Percentiles rank a stretch among this genome's conserved stretches.
These are phyloP conservation scores for Candida ascalaphidarum DNA, from an alignment of 805 yeast species.

Conservation along the genomic window DNA sequence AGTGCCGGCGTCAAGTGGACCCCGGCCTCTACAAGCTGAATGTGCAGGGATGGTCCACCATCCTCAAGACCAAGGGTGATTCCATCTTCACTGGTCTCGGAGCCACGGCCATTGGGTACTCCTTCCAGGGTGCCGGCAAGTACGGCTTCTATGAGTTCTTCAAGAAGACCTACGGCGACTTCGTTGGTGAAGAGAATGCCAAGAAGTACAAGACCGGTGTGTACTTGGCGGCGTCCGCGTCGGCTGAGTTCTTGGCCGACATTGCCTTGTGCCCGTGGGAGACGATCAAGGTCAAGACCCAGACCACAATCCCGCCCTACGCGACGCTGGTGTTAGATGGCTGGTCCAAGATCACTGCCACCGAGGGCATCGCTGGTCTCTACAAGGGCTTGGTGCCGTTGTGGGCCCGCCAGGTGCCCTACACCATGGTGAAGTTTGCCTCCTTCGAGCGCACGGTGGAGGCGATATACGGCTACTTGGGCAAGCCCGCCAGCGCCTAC, in stretches of 20 bases:
- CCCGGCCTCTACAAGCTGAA: conserved; percentile 66
- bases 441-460: conserved; percentile 89
- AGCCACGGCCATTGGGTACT: conserved; percentile 88
- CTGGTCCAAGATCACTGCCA: conserved; percentile 52
- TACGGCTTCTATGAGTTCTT: conserved; percentile 92
- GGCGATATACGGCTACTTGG: conserved; percentile 62
- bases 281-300: conserved; percentile 90
- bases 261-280: conserved; percentile 87
- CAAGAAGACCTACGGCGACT: conserved; percentile 66
- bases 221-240: conserved; percentile 78
- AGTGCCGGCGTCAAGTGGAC: conserved; percentile 88
- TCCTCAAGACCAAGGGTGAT: conserved; percentile 67
- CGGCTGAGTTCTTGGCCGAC: conserved; percentile 93
- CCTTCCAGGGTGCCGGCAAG: conserved; percentile 95
- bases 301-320: conserved; percentile 85
- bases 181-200: conserved; percentile 57
- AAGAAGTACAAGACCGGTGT: conserved; percentile 62
- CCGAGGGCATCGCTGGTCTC: conserved; percentile 65
- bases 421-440: conserved; percentile 96
- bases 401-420: conserved; percentile 97
- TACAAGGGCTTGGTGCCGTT: conserved; percentile 88
- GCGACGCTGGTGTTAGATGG: conserved; percentile 60
- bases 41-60: conserved; percentile 72
- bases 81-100: conserved; percentile 84
- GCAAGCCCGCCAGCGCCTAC: conserved; percentile 67